These are phyloP conservation scores for Lantana camara DNA, from an alignment of 257 asterid genomes.

Conservation along the genomic window DNA sequence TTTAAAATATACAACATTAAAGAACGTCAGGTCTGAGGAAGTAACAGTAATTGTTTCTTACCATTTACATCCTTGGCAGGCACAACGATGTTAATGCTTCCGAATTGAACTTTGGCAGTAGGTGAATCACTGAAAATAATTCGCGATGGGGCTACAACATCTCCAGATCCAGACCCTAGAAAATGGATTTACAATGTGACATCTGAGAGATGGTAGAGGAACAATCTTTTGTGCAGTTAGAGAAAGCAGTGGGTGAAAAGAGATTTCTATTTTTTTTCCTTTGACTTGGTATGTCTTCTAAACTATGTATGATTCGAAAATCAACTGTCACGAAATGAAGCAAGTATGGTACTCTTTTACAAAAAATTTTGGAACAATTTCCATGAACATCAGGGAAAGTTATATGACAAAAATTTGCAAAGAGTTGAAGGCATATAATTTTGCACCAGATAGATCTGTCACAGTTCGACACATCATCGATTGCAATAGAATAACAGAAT, in stretches of 20 bases:
- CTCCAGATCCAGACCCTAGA: conserved; percentile 42
- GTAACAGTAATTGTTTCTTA: conserved; percentile 24
- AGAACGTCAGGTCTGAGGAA: neutral
- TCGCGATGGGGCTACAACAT: conserved; percentile 29
- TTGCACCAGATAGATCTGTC: neutral
- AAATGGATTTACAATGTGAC: conserved; percentile 20
- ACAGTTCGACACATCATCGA: neutral
- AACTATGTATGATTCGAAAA: neutral
- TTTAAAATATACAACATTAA: neutral
- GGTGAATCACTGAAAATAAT: conserved; percentile 28
- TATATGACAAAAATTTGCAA: neutral
- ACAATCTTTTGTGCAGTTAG: too few species aligned
- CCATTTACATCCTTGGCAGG: conserved; percentile 40
- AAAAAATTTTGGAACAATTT: neutral
- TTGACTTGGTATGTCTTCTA: neutral
- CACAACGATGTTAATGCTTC: conserved; percentile 27
- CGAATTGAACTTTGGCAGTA: conserved; percentile 27
- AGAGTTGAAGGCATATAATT: neutral
- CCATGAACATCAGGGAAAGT: neutral
- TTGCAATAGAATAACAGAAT: neutral
- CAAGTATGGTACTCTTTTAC: neutral
- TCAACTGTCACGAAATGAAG: neutral
- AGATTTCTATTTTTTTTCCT: too few species aligned
- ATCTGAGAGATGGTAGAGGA: neutral
- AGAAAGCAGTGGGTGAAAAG: neutral